phyloP scores from a whole-genome alignment of 352 stramenopile genomes.

The Bremia lactucae region DNA sequence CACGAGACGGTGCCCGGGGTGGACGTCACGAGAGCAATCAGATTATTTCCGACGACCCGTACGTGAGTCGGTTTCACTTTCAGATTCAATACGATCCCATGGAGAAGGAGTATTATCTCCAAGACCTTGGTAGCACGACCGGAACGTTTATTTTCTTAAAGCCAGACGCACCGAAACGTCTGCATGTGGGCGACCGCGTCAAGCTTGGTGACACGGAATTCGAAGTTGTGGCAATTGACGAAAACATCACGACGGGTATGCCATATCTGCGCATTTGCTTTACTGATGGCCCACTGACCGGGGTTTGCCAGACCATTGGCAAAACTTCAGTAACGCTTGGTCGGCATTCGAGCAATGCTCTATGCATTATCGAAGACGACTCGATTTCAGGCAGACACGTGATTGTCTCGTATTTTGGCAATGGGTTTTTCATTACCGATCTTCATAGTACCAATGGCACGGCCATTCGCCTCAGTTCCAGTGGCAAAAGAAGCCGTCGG shows the following conservation, averaged over 20 bases:
- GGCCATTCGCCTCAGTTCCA: slow-evolving; percentile 55
- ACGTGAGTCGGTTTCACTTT: slow-evolving; percentile 77
- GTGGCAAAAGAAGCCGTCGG: slow-evolving; percentile 41
- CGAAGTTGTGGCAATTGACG: slow-evolving; percentile 62
- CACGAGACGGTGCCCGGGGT: slow-evolving; percentile 44
- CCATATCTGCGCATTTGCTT: slow-evolving; percentile 73
- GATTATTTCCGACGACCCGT: slow-evolving; percentile 80
- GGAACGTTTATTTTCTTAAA: slow-evolving; percentile 77
- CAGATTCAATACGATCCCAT: slow-evolving; percentile 67
- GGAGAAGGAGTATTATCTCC: slow-evolving; percentile 78
- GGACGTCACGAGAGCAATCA: slow-evolving; percentile 74
- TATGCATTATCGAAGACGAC: slow-evolving; percentile 76
- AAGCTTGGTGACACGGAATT: slow-evolving; percentile 78
- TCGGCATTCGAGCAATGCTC: slow-evolving; percentile 55
- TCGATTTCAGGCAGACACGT: slow-evolving; percentile 71
- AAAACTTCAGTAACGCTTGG: slow-evolving; percentile 66
- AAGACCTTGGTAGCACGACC: slow-evolving; percentile 70
- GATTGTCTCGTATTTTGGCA: slow-evolving; percentile 57
- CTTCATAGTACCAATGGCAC: slow-evolving; percentile 77
- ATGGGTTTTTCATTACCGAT: slow-evolving; percentile 81
- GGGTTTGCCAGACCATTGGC: slow-evolving; percentile 67
- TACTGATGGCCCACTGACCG: slow-evolving; percentile 58
- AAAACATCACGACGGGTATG: slow-evolving; percentile 48
- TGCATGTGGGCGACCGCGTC: slow-evolving; percentile 58
- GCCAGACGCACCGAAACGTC: slow-evolving; percentile 52